phyloP scores from a whole-genome alignment of 2,329 filamentous ascomycete species.

The Atkinsonella hypoxylon region DNA sequence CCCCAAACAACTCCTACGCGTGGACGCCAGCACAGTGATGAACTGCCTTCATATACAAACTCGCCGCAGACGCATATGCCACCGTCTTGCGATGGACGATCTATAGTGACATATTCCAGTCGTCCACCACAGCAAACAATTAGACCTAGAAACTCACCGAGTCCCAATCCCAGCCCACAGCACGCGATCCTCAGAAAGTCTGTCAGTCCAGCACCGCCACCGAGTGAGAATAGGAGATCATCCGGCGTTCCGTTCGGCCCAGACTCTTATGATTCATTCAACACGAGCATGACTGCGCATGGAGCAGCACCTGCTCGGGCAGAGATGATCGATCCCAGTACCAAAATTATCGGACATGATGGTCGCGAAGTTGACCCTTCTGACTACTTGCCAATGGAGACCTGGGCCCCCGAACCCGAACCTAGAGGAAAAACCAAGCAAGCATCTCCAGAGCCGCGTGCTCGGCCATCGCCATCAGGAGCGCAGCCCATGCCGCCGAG shows the following conservation, averaged over 20 bases:
- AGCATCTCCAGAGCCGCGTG: slow-evolving; percentile 18
- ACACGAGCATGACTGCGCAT: slow-evolving; percentile 39
- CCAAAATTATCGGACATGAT: slow-evolving; percentile 64
- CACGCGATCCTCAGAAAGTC: slow-evolving; percentile 58
- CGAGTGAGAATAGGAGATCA: slow-evolving; percentile 33
- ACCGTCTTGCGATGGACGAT: slow-evolving; percentile 32
- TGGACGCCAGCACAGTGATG: slow-evolving; percentile 27
- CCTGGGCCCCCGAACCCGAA: slow-evolving; percentile 68
- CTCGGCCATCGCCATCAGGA: slow-evolving; percentile 37
- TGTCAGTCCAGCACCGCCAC: slow-evolving; percentile 55
- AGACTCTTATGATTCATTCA: slow-evolving; percentile 63
- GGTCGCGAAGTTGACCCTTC: slow-evolving; percentile 70
- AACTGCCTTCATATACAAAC: slow-evolving; percentile 14
- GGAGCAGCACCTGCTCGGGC: slow-evolving; percentile 15
- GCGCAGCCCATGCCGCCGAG: slow-evolving; percentile 39
- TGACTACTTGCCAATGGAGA: slow-evolving; percentile 65
- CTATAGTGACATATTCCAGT: slow-evolving; percentile 26
- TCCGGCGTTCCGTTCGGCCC: slow-evolving; percentile 61
- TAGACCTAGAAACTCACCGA: slow-evolving; percentile 21
- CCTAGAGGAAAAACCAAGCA: slow-evolving; percentile 25
- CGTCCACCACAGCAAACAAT: slow-evolving; percentile 16
- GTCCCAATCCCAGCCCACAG: slow-evolving; percentile 30
- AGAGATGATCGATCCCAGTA: slow-evolving; percentile 40
- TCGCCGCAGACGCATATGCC: slow-evolving; percentile 22
- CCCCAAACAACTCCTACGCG: slow-evolving; percentile 29